Evolutionary conservation across 2,329 filamentous ascomycete species (phyloP).

Genomic region (Aciculosporium take): DNA sequence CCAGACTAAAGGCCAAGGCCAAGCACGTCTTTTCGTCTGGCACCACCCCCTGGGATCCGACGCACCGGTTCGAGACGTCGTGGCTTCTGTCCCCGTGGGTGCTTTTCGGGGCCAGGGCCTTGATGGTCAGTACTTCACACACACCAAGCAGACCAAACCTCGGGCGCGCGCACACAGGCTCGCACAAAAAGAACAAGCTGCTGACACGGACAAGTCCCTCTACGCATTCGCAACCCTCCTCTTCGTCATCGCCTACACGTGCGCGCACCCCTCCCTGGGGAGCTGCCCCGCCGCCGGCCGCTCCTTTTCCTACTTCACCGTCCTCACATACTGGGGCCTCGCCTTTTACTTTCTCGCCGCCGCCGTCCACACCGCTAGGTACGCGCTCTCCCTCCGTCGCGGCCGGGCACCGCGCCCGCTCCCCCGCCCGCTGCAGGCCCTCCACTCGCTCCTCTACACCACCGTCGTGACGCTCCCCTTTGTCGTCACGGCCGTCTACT

Average conservation of each 20-base stretch:
- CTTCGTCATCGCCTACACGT: conserved; percentile 53
- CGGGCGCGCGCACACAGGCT: too few relatives aligned
- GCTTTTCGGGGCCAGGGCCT: conserved; percentile 43
- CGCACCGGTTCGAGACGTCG: conserved; percentile 62
- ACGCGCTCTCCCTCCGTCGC: neutral
- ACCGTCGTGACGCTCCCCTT: conserved; percentile 50
- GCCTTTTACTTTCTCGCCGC: conserved; percentile 63
- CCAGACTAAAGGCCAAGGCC: neutral
- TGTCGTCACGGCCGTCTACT: conserved; percentile 58
- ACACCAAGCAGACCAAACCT: too few relatives aligned
- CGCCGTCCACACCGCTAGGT: conserved; percentile 46
- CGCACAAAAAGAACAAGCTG: too few relatives aligned
- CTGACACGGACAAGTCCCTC: conserved; percentile 38
- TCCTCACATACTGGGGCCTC: conserved; percentile 69
- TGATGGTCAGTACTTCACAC: conserved; percentile 40
- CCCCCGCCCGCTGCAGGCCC: conserved; percentile 53
- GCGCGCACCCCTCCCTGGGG: conserved; percentile 30
- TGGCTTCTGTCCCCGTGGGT: conserved; percentile 59
- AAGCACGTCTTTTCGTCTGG: conserved; percentile 24
- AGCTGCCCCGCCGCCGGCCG: conserved; percentile 32
- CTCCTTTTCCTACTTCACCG: conserved; percentile 71
- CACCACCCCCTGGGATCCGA: conserved; percentile 34
- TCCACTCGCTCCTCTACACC: conserved; percentile 49
- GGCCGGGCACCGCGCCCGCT: too few relatives aligned
- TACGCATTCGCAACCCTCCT: conserved; percentile 60